Base-by-base conservation (phyloP, 2,329 filamentous ascomycete species). In the Pseudopyricularia cyperi region DNA sequence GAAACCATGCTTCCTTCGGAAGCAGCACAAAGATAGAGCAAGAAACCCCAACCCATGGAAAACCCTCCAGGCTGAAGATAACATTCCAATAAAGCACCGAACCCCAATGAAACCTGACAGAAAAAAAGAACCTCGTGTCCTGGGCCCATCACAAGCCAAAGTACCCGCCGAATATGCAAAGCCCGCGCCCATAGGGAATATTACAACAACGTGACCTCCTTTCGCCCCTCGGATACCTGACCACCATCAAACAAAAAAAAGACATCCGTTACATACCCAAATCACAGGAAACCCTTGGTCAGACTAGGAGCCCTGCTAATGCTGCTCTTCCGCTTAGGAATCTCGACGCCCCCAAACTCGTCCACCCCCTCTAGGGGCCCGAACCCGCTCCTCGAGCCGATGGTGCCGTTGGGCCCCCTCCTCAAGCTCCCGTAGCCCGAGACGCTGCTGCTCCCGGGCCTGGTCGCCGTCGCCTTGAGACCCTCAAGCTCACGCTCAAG, bases 401-500 rank as follows among this genome's bases (percentile, higher is more conserved):
- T 49, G 22, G 48, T 35, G 0, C 32, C 35, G n/a, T 39, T 44
- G n/a, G 33, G 34, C 5, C 48, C 26, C 52, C 57, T 48, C 55
- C 60, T 53, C 52, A 66, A 52, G 52, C 62, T 62, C 6, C 65
- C 60, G 7, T 52, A 49, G 8, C 61, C 60, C 11, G 56, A 55
- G 30, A 60, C 35, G 50, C 52, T 57, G 44, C 54, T 52, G 26
- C 51, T 56, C n/a, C 59, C 65, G 15, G 60, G 53, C 17, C 54
- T 53, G 35, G 52, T n/a, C 17, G 28, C 60, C 4, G 66, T 65
- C 30, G 19, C 44, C 65, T 91, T 94, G 79, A 85, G 87, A 2
- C 81, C 82, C 58, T 94, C 89, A 8, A 96, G 68, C 67, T 97
- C 91, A 48, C 89, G 80, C 68, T 96, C 90, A n/a, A 97, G 72